Evolutionary conservation across 1,284 basidiomycete species (phyloP).

Genomic region (Hymenochaete sp.): DNA sequence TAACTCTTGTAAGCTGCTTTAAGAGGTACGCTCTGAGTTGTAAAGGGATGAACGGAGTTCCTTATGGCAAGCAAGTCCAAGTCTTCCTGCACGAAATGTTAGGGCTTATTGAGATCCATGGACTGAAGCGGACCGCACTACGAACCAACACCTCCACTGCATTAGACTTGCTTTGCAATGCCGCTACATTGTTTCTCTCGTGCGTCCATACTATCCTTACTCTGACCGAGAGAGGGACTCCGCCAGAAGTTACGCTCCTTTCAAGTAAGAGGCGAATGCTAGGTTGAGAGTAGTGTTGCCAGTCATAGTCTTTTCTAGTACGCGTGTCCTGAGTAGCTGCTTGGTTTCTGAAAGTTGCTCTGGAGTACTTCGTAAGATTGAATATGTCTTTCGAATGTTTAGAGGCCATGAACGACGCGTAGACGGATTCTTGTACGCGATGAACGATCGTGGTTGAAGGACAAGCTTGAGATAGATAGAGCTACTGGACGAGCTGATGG

Average conservation of each 20-base stretch:
- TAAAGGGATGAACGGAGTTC: conserved; percentile 20
- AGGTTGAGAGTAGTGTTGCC: conserved; percentile 72
- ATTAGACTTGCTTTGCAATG: background rate
- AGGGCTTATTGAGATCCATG: background rate
- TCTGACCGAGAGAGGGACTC: conserved; percentile 49
- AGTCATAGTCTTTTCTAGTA: conserved; percentile 48
- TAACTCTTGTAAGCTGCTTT: conserved; percentile 69
- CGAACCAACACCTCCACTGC: background rate
- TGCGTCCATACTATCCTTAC: conserved; percentile 58
- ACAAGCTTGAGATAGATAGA: background rate
- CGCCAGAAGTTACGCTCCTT: conserved; percentile 31
- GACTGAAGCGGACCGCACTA: background rate
- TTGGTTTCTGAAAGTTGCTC: conserved; percentile 26
- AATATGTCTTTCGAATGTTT: conserved; percentile 49
- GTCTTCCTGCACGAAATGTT: conserved; percentile 58
- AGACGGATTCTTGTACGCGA: conserved; percentile 7
- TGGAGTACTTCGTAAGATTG: conserved; percentile 54
- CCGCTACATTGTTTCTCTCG: conserved; percentile 26
- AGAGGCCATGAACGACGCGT: conserved; percentile 32
- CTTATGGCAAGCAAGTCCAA: conserved; percentile 55
- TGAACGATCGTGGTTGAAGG: background rate
- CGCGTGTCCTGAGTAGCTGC: conserved; percentile 20
- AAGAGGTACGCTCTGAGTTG: conserved; percentile 47
- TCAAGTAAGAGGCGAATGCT: conserved; percentile 56
- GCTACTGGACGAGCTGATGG: background rate